A percentile compares a stretch with the other conserved stretches of the same genome.
Evolutionary conservation across 768 basidiomycete genomes (phyloP).

Genomic region (Pisolithus orientalis): DNA sequence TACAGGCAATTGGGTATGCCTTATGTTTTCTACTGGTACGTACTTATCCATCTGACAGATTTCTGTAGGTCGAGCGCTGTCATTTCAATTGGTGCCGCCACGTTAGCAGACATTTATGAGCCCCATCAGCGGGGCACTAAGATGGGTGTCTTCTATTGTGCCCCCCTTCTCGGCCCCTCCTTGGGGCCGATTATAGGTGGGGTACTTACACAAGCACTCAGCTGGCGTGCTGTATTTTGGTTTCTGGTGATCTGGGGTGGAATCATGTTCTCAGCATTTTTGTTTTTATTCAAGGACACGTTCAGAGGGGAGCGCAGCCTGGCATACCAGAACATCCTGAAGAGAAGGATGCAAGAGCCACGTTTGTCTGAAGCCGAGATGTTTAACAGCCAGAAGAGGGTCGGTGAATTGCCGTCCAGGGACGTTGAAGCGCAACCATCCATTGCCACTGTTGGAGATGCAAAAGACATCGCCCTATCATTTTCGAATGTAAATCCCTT

Average conservation of each 20-base stretch:
- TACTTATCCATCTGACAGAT: background rate
- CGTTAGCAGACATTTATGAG: slow-evolving; percentile 76
- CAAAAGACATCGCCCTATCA: slow-evolving; percentile 45
- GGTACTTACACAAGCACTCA: slow-evolving; percentile 54
- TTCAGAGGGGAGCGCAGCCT: slow-evolving; percentile 80
- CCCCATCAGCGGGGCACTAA: slow-evolving; percentile 67
- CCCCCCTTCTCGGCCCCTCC: slow-evolving; percentile 69
- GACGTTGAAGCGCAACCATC: slow-evolving; percentile 20
- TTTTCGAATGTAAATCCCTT: slow-evolving; percentile 70
- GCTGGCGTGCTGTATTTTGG: slow-evolving; percentile 85
- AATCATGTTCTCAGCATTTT: slow-evolving; percentile 46
- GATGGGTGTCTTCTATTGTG: slow-evolving; percentile 79
- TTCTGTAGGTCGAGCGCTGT: slow-evolving; percentile 54
- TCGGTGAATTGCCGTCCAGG: slow-evolving; percentile 6
- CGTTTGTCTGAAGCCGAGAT: slow-evolving; percentile 13
- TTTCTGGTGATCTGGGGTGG: slow-evolving; percentile 67
- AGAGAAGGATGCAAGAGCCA: slow-evolving; percentile 30
- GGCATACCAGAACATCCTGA: slow-evolving; percentile 65
- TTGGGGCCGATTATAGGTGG: slow-evolving; percentile 71
- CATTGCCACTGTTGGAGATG: slow-evolving; percentile 4
- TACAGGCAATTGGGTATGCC: slow-evolving; percentile 61
- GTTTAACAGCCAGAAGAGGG: slow-evolving; percentile 4
- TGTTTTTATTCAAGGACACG: slow-evolving; percentile 76
- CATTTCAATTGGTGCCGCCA: slow-evolving; percentile 69
- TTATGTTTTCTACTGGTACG: background rate